Evolutionary conservation across 202 grass and related monocot species (phyloP).

Genomic region (Tripidium arundinaceum): DNA sequence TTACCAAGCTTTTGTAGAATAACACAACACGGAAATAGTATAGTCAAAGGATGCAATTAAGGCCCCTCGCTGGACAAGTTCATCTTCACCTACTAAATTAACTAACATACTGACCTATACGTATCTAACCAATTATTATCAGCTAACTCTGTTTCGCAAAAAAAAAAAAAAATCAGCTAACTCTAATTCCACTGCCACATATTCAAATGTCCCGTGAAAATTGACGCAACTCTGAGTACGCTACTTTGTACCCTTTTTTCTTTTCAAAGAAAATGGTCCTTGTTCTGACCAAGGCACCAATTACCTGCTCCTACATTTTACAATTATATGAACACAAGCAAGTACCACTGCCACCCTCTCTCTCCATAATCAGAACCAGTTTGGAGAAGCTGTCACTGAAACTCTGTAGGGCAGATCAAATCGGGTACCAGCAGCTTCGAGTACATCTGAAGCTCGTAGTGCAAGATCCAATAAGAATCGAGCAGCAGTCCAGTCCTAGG

Average conservation of each 20-base stretch:
- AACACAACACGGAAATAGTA: not conserved
- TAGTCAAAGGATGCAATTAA: not conserved
- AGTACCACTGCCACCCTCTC: not conserved
- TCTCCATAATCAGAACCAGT: not conserved
- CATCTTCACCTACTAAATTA: not conserved
- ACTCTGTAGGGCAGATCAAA: conserved; percentile 7
- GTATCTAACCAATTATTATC: not conserved
- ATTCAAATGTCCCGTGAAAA: not conserved
- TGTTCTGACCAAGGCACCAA: not conserved
- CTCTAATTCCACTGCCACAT: not conserved
- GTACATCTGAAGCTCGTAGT: not conserved
- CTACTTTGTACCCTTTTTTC: not conserved
- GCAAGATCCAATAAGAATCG: conserved; percentile 16
- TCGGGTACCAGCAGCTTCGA: conserved; percentile 17
- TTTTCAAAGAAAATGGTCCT: not conserved
- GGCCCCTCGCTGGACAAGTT: not conserved
- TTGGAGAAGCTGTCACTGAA: not conserved
- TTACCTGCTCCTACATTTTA: not conserved
- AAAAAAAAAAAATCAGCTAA: too few relatives aligned
- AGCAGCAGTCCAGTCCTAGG: conserved; percentile 26
- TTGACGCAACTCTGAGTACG: not conserved
- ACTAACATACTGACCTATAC: not conserved
- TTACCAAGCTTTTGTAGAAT: not conserved
- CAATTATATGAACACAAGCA: not conserved
- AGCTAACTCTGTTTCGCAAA: too few relatives aligned